phyloP scores from a whole-genome alignment of 108 stramenopile genomes.

The Conticribra guillardii region DNA sequence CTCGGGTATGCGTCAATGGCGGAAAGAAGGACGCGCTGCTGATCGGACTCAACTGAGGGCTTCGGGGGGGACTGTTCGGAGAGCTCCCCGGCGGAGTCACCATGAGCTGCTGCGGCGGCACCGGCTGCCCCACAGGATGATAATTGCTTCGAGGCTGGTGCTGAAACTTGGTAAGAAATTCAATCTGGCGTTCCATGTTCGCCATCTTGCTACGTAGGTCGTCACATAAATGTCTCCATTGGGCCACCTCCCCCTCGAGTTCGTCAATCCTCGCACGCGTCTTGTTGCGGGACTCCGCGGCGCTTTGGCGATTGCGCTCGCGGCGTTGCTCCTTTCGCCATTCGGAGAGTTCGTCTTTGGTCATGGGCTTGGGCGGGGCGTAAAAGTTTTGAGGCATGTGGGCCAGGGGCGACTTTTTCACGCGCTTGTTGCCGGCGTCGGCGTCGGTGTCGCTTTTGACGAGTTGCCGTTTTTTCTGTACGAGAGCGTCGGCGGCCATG shows the following conservation, averaged over 20 bases:
- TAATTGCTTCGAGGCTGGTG: background rate
- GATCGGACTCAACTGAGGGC: background rate
- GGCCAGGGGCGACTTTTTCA: conserved; percentile 37
- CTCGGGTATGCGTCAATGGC: background rate
- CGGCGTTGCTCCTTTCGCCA: conserved; percentile 86
- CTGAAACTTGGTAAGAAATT: conserved; percentile 20
- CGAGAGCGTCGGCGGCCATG: conserved; percentile 2
- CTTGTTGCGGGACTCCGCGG: conserved; percentile 67
- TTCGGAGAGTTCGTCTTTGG: conserved; percentile 60
- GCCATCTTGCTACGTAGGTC: conserved; percentile 35
- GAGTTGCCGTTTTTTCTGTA: too few species aligned
- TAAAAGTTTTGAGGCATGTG: conserved; percentile 37
- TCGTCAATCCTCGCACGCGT: conserved; percentile 65
- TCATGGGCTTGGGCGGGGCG: conserved; percentile 52
- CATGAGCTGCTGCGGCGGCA: background rate
- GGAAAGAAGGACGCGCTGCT: background rate
- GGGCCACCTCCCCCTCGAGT: conserved; percentile 66
- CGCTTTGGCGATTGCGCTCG: conserved; percentile 76
- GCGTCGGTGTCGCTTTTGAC: conserved; percentile 9
- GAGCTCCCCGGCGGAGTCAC: conserved; percentile 26
- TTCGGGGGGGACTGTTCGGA: conserved; percentile 29
- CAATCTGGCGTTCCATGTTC: conserved; percentile 37
- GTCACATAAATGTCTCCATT: conserved; percentile 53
- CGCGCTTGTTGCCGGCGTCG: background rate
- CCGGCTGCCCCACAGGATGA: background rate